Conservation (phyloP, 192 early-diverging fungal species). For the Ambispora gerdemannii region DNA sequence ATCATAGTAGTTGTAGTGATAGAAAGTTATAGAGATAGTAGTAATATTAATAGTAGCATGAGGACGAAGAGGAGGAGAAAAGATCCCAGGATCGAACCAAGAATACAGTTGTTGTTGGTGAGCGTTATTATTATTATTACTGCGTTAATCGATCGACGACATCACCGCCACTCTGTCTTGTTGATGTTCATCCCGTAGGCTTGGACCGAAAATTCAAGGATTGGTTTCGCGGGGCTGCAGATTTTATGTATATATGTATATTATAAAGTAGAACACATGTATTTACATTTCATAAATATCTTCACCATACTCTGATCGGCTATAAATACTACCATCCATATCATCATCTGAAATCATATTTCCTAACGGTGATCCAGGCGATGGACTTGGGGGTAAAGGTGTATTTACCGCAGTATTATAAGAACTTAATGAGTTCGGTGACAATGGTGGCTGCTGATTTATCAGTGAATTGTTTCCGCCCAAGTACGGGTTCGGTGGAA, state of each 20-base stretch:
- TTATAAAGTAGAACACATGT: too few species aligned
- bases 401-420: slow-evolving; percentile 53
- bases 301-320: slow-evolving; percentile 20
- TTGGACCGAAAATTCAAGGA: neutral
- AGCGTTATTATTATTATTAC: too few species aligned
- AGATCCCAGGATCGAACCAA: too few species aligned
- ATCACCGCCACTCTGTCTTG: too few species aligned
- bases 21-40: too few species aligned
- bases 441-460: slow-evolving; percentile 35
- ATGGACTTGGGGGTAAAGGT: slow-evolving; percentile 51
- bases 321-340: slow-evolving; percentile 45
- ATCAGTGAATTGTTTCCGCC: slow-evolving; percentile 28
- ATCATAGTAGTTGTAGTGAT: too few species aligned
- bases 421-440: slow-evolving; percentile 42
- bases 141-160: too few species aligned
- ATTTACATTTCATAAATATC: slow-evolving; percentile 9
- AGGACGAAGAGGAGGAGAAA: too few species aligned
- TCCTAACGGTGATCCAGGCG: slow-evolving; percentile 44
- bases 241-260: neutral
- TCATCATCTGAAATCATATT: slow-evolving; percentile 43
- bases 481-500: slow-evolving; percentile 33
- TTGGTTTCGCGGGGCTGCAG: neutral
- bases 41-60: too few species aligned
- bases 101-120: too few species aligned
- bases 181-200: neutral